Percentiles rank a stretch among this genome's conserved stretches.
Conservation (phyloP, 108 stramenopile genomes). For the Nitzschia sp. region DNA sequence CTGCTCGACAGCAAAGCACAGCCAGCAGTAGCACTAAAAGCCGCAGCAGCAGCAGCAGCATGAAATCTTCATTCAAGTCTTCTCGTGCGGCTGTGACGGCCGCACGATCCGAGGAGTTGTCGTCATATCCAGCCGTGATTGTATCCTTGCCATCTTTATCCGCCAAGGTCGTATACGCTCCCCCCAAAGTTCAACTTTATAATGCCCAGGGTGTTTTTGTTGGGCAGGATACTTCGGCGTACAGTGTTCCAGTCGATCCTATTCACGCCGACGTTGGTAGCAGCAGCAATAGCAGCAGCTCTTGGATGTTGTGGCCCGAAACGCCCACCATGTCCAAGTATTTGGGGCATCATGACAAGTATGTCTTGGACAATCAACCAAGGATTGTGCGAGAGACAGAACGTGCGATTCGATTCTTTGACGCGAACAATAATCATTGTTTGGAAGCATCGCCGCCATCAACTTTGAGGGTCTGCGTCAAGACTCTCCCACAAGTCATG, state of each 20-base stretch:
- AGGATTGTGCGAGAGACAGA: conserved; percentile 11
- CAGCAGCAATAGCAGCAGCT: no score
- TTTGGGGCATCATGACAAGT: conserved; percentile 31
- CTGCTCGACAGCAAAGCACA: not conserved
- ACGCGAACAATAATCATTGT: not conserved
- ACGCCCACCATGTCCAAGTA: conserved; percentile 21
- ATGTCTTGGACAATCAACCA: conserved; percentile 23
- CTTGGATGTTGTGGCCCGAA: conserved; percentile 8
- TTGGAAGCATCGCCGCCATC: no score
- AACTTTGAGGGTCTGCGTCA: not conserved
- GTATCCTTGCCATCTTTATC: not conserved
- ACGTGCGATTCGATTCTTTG: not conserved
- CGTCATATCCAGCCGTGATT: no score
- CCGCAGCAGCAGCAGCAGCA: not conserved
- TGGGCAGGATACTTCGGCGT: not conserved
- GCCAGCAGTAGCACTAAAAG: not conserved
- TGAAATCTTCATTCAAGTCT: not conserved
- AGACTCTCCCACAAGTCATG: not conserved
- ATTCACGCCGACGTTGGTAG: conserved; percentile 3
- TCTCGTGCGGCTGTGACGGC: not conserved
- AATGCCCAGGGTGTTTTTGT: conserved; percentile 15
- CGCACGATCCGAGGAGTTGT: not conserved
- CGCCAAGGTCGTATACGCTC: not conserved
- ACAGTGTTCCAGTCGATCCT: conserved; percentile 31
- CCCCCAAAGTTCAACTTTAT: conserved; percentile 8